Percentiles rank a stretch among this genome's conserved stretches.
These are phyloP conservation scores for Pleurotus tuber-regium DNA, from an alignment of 768 basidiomycete species.

Conservation along the genomic window DNA sequence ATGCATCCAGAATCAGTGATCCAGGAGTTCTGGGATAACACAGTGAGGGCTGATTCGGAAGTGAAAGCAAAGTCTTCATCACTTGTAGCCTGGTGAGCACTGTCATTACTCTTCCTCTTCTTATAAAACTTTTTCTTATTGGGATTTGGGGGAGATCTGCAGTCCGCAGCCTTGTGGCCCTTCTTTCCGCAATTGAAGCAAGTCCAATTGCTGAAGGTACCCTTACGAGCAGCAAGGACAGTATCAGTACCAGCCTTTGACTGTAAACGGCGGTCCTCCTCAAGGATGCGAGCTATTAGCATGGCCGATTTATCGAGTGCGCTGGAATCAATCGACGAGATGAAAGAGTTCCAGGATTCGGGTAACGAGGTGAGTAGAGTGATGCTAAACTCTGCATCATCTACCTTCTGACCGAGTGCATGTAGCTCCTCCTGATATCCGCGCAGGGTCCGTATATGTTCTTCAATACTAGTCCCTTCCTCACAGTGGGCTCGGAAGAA, in stretches of 20 bases:
- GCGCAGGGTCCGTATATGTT: constrained; percentile 27
- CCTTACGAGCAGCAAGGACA: constrained; percentile 13
- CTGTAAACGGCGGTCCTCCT: constrained; percentile 17
- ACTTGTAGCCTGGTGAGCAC: too few species aligned
- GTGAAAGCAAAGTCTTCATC: too few species aligned
- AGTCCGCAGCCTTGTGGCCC: constrained; percentile 7
- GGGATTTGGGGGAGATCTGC: not conserved
- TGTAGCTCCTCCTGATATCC: constrained; percentile 21
- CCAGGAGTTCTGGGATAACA: too few species aligned
- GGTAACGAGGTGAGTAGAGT: constrained; percentile 30
- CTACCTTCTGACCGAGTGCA: constrained; percentile 18
- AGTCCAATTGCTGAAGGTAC: constrained; percentile 4
- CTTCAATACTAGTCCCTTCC: constrained; percentile 28
- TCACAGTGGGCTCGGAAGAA: constrained; percentile 23
- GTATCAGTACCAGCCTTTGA: constrained; percentile 12
- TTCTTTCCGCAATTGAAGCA: constrained; percentile 13
- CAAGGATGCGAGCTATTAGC: constrained; percentile 24
- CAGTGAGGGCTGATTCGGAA: too few species aligned
- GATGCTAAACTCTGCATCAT: constrained; percentile 27
- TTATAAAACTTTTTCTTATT: too few species aligned
- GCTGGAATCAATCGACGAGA: constrained; percentile 17
- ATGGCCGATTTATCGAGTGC: constrained; percentile 16
- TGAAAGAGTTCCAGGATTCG: constrained; percentile 31
- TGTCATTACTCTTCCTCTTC: too few species aligned
- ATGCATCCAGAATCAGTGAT: too few species aligned